Conservation (phyloP, 495 filamentous ascomycete species). For the Cladorrhinum samala region DNA sequence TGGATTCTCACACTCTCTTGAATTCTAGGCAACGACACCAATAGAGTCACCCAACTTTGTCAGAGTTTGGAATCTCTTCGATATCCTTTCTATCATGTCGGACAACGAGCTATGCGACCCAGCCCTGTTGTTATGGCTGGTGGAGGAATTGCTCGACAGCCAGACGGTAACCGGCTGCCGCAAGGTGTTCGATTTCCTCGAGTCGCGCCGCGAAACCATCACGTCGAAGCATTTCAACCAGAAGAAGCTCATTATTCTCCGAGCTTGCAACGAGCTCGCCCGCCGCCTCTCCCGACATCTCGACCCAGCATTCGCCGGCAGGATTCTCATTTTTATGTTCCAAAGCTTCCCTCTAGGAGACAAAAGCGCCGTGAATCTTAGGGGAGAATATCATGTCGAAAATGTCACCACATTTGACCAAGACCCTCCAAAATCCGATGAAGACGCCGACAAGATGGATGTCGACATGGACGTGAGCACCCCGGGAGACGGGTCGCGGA, state of each 20-base stretch:
- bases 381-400: slow-evolving; percentile 92
- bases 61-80: slow-evolving; percentile 85
- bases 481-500: background rate
- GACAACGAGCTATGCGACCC: slow-evolving; percentile 81
- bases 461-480: slow-evolving; percentile 37
- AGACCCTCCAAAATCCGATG: slow-evolving; percentile 39
- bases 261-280: slow-evolving; percentile 91
- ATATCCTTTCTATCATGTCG: slow-evolving; percentile 79
- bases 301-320: slow-evolving; percentile 93
- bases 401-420: slow-evolving; percentile 87
- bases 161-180: slow-evolving; percentile 89
- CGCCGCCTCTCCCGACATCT: slow-evolving; percentile 86
- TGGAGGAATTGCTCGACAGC: slow-evolving; percentile 93
- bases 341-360: slow-evolving; percentile 95
- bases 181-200: slow-evolving; percentile 86
- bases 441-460: slow-evolving; percentile 59
- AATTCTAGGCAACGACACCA: slow-evolving; percentile 53
- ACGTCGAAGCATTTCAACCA: slow-evolving; percentile 78
- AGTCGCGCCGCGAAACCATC: slow-evolving; percentile 82
- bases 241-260: slow-evolving; percentile 79
- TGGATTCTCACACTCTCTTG: background rate
- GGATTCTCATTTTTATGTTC: slow-evolving; percentile 96
- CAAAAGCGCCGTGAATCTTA: slow-evolving; percentile 91
- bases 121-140: slow-evolving; percentile 76
- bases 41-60: slow-evolving; percentile 73